Evolutionary conservation across 1,284 basidiomycete genomes (phyloP).

Genomic region (Neonothopanus nambi): DNA sequence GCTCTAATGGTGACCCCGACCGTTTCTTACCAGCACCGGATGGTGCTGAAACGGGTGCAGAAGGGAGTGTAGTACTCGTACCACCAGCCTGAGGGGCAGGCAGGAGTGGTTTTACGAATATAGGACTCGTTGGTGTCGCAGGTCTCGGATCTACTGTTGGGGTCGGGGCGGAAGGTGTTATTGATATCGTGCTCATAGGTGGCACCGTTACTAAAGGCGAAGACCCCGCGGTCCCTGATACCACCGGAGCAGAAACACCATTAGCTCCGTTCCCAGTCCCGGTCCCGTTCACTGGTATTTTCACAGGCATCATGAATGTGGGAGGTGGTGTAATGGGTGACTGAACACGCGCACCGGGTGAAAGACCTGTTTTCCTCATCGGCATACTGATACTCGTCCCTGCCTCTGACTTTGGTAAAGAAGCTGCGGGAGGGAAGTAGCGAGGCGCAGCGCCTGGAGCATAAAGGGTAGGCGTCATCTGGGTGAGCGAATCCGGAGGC

Average conservation of each 20-base stretch:
- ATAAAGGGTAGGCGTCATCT: too few relatives aligned
- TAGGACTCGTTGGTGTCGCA: slow-evolving; percentile 1
- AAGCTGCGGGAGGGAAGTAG: not conserved
- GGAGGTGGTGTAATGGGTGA: not conserved
- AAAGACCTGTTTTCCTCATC: not conserved
- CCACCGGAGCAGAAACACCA: not conserved
- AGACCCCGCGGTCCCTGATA: not conserved
- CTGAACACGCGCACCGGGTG: not conserved
- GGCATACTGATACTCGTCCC: not conserved
- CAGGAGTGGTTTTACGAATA: not conserved
- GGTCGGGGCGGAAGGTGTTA: not conserved
- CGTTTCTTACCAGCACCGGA: not conserved
- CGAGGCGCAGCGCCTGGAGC: not conserved
- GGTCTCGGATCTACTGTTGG: too few relatives aligned
- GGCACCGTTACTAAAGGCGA: not conserved
- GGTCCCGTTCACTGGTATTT: not conserved
- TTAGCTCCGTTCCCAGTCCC: not conserved
- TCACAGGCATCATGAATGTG: not conserved
- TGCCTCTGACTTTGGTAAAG: not conserved
- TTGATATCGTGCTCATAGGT: not conserved
- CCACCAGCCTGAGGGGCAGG: not conserved
- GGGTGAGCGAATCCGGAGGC: too few relatives aligned
- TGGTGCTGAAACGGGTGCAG: not conserved
- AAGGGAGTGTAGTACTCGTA: not conserved
- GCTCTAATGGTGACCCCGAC: slow-evolving; percentile 1